These are phyloP conservation scores for Talaromyces sp. DNA, from an alignment of 2,329 filamentous ascomycete genomes.

Conservation along the genomic window DNA sequence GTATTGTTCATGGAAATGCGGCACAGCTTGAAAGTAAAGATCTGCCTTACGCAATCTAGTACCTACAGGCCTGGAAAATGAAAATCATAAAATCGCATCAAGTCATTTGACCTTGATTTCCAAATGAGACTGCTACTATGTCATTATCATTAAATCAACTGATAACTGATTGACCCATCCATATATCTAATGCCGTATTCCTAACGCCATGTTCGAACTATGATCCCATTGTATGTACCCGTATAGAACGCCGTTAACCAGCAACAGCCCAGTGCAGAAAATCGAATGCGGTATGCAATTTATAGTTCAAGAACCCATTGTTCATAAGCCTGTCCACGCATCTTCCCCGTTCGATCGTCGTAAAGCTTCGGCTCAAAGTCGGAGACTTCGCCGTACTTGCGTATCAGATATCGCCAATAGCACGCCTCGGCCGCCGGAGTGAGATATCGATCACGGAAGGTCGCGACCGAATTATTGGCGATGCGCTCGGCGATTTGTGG, in stretches of 20 bases:
- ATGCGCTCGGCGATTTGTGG: slow-evolving; percentile 47
- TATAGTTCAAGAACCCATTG: slow-evolving; percentile 35
- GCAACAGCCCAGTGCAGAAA: background rate
- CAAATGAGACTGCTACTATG: background rate
- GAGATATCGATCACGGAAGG: slow-evolving; percentile 52
- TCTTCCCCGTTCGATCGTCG: slow-evolving; percentile 29
- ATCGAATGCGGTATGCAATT: slow-evolving; percentile 3
- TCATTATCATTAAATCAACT: slow-evolving; percentile 2
- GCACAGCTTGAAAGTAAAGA: too few species aligned
- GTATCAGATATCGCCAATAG: slow-evolving; percentile 52
- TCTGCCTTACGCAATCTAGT: background rate
- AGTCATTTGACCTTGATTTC: too few species aligned
- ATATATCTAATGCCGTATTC: background rate
- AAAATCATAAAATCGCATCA: too few species aligned
- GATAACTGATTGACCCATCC: background rate
- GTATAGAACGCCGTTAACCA: background rate
- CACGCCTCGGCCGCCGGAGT: slow-evolving; percentile 54
- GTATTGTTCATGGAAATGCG: too few species aligned
- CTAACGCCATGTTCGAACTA: background rate
- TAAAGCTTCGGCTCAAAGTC: slow-evolving; percentile 42
- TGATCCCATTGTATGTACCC: background rate
- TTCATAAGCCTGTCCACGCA: slow-evolving; percentile 41
- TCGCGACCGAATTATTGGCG: slow-evolving; percentile 47
- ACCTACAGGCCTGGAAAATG: too few species aligned
- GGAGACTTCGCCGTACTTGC: slow-evolving; percentile 35